These are phyloP conservation scores for Pulicaria dysenterica DNA, from an alignment of 129 eudicot genomes.

Conservation along the genomic window DNA sequence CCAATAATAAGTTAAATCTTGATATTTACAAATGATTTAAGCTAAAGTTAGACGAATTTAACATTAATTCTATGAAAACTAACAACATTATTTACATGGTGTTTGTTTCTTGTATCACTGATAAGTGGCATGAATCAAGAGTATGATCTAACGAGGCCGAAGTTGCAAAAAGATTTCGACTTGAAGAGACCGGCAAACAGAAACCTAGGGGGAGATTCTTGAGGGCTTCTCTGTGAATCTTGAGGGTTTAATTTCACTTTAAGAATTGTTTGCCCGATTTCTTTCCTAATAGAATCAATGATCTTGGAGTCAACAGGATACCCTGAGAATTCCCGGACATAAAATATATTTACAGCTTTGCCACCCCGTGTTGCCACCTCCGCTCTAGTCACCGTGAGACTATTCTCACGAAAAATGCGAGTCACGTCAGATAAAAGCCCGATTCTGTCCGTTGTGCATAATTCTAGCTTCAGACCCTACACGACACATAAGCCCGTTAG, in stretches of 20 bases:
- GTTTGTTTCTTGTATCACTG: neutral
- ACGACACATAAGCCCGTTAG: neutral
- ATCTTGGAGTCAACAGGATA: constrained; percentile 84
- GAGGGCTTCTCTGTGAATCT: constrained; percentile 49
- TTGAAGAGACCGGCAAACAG: constrained; percentile 93
- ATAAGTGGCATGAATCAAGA: constrained; percentile 34
- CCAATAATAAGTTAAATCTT: neutral
- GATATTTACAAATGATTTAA: constrained; percentile 25
- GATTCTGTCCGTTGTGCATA: constrained; percentile 83
- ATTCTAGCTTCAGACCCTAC: constrained; percentile 88
- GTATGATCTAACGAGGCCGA: constrained; percentile 86
- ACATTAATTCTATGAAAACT: constrained; percentile 6
- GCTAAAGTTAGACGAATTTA: neutral
- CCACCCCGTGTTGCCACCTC: constrained; percentile 84
- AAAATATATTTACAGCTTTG: constrained; percentile 83
- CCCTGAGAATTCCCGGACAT: constrained; percentile 86
- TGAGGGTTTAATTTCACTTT: constrained; percentile 68
- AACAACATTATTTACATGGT: constrained; percentile 1
- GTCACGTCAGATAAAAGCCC: constrained; percentile 91
- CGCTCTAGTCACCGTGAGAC: constrained; percentile 83
- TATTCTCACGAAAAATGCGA: constrained; percentile 88
- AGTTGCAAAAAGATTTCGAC: constrained; percentile 83
- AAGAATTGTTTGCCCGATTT: constrained; percentile 85
- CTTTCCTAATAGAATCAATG: constrained; percentile 77
- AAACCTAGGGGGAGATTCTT: constrained; percentile 92